These are phyloP conservation scores for Colletotrichum ledebouriae DNA, from an alignment of 2,329 filamentous ascomycete genomes.

Conservation along the genomic window DNA sequence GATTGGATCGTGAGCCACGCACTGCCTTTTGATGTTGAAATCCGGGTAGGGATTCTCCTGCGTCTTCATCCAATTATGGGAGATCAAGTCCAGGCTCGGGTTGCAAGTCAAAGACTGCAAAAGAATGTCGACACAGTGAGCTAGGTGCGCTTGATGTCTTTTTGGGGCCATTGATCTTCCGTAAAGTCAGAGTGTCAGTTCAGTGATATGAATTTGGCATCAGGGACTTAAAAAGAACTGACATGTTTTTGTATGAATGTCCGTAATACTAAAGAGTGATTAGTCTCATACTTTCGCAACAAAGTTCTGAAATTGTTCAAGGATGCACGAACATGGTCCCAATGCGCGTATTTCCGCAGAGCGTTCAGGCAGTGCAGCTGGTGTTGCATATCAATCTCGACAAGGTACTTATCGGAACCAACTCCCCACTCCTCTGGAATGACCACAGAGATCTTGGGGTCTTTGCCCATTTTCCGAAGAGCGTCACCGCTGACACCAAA, in stretches of 20 bases:
- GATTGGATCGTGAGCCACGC: constrained; percentile 25
- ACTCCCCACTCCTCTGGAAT: constrained; percentile 40
- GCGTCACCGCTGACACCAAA: constrained; percentile 35
- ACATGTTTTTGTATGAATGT: constrained; percentile 27
- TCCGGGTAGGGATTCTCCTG: constrained; percentile 37
- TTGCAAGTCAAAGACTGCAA: constrained; percentile 34
- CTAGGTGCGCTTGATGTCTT: constrained; percentile 31
- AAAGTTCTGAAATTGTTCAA: neutral
- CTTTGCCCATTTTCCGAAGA: constrained; percentile 37
- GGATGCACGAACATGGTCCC: constrained; percentile 6
- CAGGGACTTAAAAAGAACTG: neutral
- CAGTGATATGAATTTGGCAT: neutral
- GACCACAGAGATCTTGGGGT: constrained; percentile 30
- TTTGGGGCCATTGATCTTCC: constrained; percentile 28
- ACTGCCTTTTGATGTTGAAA: constrained; percentile 40
- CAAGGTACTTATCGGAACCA: constrained; percentile 30
- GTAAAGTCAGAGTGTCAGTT: neutral
- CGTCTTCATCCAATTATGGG: constrained; percentile 37
- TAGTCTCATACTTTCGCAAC: neutral
- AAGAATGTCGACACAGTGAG: constrained; percentile 30
- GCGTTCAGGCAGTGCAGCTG: constrained; percentile 38
- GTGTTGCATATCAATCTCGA: constrained; percentile 39
- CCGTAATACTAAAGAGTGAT: constrained; percentile 7
- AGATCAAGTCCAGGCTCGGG: constrained; percentile 31
- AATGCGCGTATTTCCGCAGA: constrained; percentile 33